These are phyloP conservation scores for Fusarium illudens DNA, from an alignment of 2,329 filamentous ascomycete genomes.

Conservation along the genomic window DNA sequence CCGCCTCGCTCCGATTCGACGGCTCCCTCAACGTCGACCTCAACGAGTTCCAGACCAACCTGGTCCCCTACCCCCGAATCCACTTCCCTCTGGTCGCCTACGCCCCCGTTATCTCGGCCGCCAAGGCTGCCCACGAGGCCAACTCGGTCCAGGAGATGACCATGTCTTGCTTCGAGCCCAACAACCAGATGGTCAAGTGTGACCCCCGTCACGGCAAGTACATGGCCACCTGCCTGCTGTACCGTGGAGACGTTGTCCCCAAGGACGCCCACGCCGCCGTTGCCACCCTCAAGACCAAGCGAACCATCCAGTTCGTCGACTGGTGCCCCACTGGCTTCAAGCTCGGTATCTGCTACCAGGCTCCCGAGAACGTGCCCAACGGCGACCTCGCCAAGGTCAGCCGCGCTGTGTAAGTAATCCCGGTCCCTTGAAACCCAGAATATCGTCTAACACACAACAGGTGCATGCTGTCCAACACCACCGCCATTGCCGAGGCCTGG, in stretches of 20 bases:
- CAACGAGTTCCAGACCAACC: constrained; percentile 99
- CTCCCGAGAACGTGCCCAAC: constrained; percentile 93
- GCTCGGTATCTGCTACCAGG: constrained; percentile 99
- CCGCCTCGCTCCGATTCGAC: constrained; percentile 96
- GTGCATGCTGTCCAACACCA: constrained; percentile 99
- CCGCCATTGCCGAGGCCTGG: constrained; percentile 98
- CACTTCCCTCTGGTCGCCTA: constrained; percentile 99
- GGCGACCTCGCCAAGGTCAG: constrained; percentile 97
- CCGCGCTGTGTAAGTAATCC: constrained; percentile 87
- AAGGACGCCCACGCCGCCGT: constrained; percentile 94
- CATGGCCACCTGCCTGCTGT: constrained; percentile 98
- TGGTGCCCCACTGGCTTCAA: constrained; percentile 99
- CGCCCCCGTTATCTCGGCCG: constrained; percentile 90
- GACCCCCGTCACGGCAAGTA: constrained; percentile 99
- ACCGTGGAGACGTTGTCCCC: constrained; percentile 97
- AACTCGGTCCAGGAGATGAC: constrained; percentile 99
- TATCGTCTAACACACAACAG: constrained; percentile 51
- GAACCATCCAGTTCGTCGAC: constrained; percentile 98
- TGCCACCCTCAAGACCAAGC: constrained; percentile 98
- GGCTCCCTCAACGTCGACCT: constrained; percentile 98
- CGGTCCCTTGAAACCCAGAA: background rate
- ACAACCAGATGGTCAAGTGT: constrained; percentile 99
- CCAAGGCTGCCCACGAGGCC: constrained; percentile 96
- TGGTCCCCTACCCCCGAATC: constrained; percentile 98
- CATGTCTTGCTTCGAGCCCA: constrained; percentile 98